Evolutionary conservation across 345 rosid genomes (phyloP), one percentile per base, ranked within the genome.

Genomic region (Brassica carinata): DNA sequence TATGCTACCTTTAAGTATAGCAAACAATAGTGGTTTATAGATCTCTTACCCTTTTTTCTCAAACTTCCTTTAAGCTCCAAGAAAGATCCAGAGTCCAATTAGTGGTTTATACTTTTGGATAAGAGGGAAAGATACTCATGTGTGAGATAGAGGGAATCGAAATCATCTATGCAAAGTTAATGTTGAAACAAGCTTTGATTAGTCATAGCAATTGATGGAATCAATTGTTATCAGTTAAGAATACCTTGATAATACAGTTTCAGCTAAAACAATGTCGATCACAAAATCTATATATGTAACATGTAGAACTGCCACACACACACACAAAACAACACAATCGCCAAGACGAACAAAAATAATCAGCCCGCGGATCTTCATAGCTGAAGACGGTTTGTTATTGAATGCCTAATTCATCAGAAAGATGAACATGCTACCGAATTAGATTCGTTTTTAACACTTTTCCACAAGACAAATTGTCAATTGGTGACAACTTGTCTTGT

Each of bases 41-140:
- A 23, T 61, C 5, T 61, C 64, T 61, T 23, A 61, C 31, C 67
- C 62, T 11, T 45, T 29, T 13, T 13, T 48, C 15, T 13, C 55
- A 38, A 38, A 8, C 45, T 40, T 30, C 2, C 74, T 78, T 26
- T 6, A 4, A 8, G 82, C 83, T 83, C 71, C 51, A 43, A 10
- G 13, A 5, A 43, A 43, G 62, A 55, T 57, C 63, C 27, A 57
- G 27, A 57, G 23, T 57, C 63, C 43, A 36, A 36, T 1, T 36
- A 36, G 8, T 36, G 29, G 0, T 8, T 18, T 57, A 7, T 57
- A 7, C 27, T 5, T 23, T 57, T 55, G 62, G 27, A 55, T 55
- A 36, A 36, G 43, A 17, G 3, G 6, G 15, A 48, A 48, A 13
- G 38, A 38, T 38, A 38, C 1, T 38, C 45, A 38, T 38, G 45